Base-by-base conservation (phyloP, 352 stramenopile species). In the Phytophthora chlamydospora region DNA sequence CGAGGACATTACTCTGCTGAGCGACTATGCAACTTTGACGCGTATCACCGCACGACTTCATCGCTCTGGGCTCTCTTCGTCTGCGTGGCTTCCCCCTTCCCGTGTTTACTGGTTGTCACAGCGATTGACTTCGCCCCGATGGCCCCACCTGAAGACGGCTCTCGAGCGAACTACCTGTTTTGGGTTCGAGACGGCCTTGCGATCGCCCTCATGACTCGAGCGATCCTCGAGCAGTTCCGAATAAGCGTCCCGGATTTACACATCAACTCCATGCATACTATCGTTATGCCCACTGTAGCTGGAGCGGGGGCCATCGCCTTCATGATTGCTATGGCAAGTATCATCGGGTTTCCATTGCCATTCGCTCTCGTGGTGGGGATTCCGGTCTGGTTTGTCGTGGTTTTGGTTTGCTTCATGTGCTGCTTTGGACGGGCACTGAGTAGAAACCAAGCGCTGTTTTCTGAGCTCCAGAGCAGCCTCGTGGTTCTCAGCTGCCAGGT, bases 331-430 rank as follows among this genome's bases (percentile, higher is more conserved):
- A 76, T 62, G 29, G 45, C 55, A 16, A 47, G 55, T 13, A 29
- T 59, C 11, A 60, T 80, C 29, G 77, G 72, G 0, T 86, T 80
- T 24, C 72, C 76, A 3, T 21, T 86, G 21, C 74, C 77, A 3
- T 84, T 86, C 44, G 57, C 55, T n/a, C 9, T 74, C 1, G 42
- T 69, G 6, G 16, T 75, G 1, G 69, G 52, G 6, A 72, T 65
- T 17, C 61, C 61, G 0, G 41, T 54, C 2, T 79, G 59, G 58
- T 62, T 58, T 0, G 33, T 42, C 0, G 41, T 75, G n/a, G 19
- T 80, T 10, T 17, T 66, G 8, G 17, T 63, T 3, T 56, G 56
- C 11, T 71, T 69, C 24, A 48, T 39, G 11, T 38, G 34, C 17
- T 54, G 45, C 16, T 81, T 67, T 43, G 47, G 59, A 0, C 31